phyloP scores from a whole-genome alignment of 2,329 filamentous ascomycete species.

The Fusarium sp. region DNA sequence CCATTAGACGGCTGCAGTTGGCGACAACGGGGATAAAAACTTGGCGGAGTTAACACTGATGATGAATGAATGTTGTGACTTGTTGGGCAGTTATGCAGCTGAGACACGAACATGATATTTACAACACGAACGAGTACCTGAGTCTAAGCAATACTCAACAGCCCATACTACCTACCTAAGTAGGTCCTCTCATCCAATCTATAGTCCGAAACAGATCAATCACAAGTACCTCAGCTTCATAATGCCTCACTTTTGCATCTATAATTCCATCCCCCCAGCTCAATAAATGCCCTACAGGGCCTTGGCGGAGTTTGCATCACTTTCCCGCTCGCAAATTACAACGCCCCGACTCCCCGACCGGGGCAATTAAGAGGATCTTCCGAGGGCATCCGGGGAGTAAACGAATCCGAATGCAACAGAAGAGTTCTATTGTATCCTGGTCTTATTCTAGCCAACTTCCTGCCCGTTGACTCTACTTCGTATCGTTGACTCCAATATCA shows the following conservation, averaged over 20 bases:
- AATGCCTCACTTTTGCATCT: background rate
- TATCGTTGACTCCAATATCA: background rate
- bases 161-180: background rate
- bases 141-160: too few relatives aligned
- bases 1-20: background rate
- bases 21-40: background rate
- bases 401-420: slow-evolving; percentile 8
- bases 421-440: background rate
- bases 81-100: background rate
- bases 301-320: slow-evolving; percentile 25
- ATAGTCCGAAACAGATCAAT: background rate
- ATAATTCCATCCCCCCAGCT: background rate
- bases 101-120: background rate
- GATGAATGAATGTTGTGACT: background rate
- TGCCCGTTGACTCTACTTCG: background rate
- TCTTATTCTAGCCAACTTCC: background rate
- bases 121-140: background rate
- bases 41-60: background rate
- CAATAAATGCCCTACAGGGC: slow-evolving; percentile 4
- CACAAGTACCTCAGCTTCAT: background rate
- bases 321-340: slow-evolving; percentile 6
- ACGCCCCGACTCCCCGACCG: background rate
- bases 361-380: background rate
- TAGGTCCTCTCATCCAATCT: background rate
- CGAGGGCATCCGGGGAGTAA: slow-evolving; percentile 12